phyloP scores from a whole-genome alignment of 2,329 filamentous ascomycete genomes.

The Diaporthe ampelina region DNA sequence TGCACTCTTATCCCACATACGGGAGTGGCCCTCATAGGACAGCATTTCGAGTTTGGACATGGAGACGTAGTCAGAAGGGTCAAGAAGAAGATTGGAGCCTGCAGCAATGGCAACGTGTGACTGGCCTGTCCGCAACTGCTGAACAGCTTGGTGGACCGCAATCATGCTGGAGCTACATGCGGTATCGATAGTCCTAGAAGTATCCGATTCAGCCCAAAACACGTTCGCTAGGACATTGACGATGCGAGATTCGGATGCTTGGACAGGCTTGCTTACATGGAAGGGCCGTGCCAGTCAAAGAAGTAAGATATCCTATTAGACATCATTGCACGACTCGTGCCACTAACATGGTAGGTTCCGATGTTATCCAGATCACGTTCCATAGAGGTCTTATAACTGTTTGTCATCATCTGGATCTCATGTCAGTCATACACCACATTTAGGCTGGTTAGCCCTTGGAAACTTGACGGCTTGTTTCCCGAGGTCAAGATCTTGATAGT shows the following conservation, averaged over 20 bases:
- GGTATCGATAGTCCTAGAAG: constrained; percentile 54
- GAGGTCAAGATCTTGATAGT: no score
- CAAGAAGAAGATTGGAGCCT: constrained; percentile 52
- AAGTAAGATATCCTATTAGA: constrained; percentile 56
- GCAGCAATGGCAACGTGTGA: constrained; percentile 51
- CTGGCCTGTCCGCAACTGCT: constrained; percentile 51
- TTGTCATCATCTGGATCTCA: no score
- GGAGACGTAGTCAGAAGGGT: constrained; percentile 28
- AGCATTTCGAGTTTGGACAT: constrained; percentile 36
- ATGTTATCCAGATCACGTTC: constrained; percentile 40
- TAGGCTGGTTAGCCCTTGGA: no score
- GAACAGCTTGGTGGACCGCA: constrained; percentile 55
- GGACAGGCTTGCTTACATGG: constrained; percentile 43
- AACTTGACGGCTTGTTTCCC: no score
- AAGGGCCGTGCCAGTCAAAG: no score
- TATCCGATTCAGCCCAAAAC: no score
- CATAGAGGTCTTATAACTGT: neutral
- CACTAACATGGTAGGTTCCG: constrained; percentile 45
- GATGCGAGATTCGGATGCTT: no score
- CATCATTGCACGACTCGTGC: constrained; percentile 48
- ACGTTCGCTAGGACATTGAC: no score
- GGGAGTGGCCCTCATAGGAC: constrained; percentile 14
- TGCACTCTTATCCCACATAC: neutral
- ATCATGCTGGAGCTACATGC: constrained; percentile 58
- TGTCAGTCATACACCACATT: no score